These are phyloP conservation scores for Podila epicladia DNA, from an alignment of 192 early-diverging fungal genomes.

Conservation along the genomic window DNA sequence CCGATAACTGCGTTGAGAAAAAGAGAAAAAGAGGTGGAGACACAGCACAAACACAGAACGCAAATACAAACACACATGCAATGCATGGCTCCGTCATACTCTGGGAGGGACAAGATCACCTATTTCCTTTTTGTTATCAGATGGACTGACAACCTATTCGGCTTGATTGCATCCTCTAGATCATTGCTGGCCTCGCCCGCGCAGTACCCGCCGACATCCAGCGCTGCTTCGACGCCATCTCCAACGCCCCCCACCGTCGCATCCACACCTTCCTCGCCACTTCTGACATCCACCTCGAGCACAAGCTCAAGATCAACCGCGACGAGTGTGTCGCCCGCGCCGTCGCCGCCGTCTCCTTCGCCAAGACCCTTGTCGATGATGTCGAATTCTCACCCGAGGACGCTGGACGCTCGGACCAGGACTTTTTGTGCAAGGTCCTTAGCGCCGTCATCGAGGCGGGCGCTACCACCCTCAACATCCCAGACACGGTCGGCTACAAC, in stretches of 20 bases:
- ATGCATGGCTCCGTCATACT: no score
- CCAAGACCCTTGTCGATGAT: slow-evolving; percentile 82
- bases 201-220: slow-evolving; percentile 87
- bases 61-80: no score
- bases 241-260: slow-evolving; percentile 83
- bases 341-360: slow-evolving; percentile 80
- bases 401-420: slow-evolving; percentile 89
- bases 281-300: slow-evolving; percentile 94
- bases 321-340: slow-evolving; percentile 88
- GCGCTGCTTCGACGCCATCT: slow-evolving; percentile 89
- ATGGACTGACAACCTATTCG: background rate
- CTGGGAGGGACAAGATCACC: no score
- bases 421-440: slow-evolving; percentile 87
- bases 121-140: background rate
- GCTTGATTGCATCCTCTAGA: slow-evolving; percentile 48
- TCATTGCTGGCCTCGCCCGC: slow-evolving; percentile 90
- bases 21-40: no score
- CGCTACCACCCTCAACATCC: slow-evolving; percentile 95
- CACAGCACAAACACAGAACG: no score
- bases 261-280: slow-evolving; percentile 98
- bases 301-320: slow-evolving; percentile 92
- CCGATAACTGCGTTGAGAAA: no score
- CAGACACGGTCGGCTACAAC: slow-evolving; percentile 98
- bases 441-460: slow-evolving; percentile 87
- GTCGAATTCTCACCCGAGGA: slow-evolving; percentile 98